Percentiles rank a stretch among this genome's conserved stretches.
These are phyloP conservation scores for Dillenia suffruticosa DNA, from an alignment of 164 flowering plant species.

Conservation along the genomic window DNA sequence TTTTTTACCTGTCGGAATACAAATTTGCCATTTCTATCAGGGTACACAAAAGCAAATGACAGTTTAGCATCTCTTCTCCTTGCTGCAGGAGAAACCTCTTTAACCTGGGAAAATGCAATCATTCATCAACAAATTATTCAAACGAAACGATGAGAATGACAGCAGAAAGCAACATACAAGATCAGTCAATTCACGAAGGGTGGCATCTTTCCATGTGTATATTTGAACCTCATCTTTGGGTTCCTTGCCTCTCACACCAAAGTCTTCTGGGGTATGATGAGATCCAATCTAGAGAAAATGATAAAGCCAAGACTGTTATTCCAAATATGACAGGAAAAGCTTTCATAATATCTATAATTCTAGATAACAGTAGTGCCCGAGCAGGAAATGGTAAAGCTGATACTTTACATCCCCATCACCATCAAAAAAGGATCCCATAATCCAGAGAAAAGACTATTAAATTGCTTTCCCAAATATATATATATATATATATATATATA, in stretches of 20 bases:
- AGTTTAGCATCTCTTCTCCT: constrained; percentile 85
- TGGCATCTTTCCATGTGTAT: constrained; percentile 99
- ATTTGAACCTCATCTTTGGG: constrained; percentile 98
- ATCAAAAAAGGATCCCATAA: not conserved
- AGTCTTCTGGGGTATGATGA: constrained; percentile 78
- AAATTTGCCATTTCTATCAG: constrained; percentile 78
- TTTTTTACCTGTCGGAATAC: constrained; percentile 59
- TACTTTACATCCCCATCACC: not conserved
- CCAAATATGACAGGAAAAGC: not conserved
- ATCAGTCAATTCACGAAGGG: constrained; percentile 91
- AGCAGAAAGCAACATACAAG: constrained; percentile 38
- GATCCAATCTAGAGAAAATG: constrained; percentile 53
- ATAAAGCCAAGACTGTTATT: not conserved
- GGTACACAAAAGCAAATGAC: constrained; percentile 96
- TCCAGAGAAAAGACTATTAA: not conserved
- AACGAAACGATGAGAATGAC: not conserved
- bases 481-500: no score
- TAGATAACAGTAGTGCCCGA: no score
- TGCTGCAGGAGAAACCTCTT: constrained; percentile 94
- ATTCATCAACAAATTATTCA: constrained; percentile 1
- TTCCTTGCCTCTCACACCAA: constrained; percentile 87
- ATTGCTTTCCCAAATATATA: no score
- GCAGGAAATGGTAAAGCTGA: not conserved
- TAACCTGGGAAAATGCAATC: constrained; percentile 45
- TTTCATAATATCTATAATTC: not conserved